Evolutionary conservation across 768 basidiomycete genomes (phyloP).

Genomic region (Calocera cornea): DNA sequence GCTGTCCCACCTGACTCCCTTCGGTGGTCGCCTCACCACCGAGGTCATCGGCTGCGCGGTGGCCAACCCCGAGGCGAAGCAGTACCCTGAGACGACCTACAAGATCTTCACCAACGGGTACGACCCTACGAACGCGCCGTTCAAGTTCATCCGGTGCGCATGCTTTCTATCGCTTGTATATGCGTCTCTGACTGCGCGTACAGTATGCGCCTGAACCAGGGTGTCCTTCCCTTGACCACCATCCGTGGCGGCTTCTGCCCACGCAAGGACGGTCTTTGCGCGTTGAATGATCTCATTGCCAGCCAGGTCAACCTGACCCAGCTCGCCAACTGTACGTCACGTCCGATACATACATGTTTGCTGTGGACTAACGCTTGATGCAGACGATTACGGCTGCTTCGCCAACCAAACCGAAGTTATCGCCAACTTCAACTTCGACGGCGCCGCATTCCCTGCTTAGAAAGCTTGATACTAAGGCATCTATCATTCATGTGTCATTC

Average conservation of each 20-base stretch:
- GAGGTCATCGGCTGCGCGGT: slow-evolving; percentile 6
- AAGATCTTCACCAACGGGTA: slow-evolving; percentile 4
- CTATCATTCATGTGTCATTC: too few relatives aligned
- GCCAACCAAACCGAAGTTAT: background rate
- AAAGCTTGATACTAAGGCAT: too few relatives aligned
- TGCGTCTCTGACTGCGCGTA: background rate
- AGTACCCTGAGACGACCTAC: background rate
- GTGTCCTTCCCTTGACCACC: background rate
- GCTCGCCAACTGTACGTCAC: background rate
- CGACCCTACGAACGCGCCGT: background rate
- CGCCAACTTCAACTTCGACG: background rate
- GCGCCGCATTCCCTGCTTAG: background rate
- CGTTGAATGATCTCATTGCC: background rate
- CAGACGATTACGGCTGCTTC: background rate
- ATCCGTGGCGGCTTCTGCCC: background rate
- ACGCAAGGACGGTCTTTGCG: background rate
- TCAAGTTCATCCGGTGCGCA: slow-evolving; percentile 3
- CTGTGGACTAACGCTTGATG: background rate
- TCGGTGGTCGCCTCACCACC: background rate
- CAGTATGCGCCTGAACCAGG: slow-evolving; percentile 1
- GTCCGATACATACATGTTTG: background rate
- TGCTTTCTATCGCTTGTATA: background rate
- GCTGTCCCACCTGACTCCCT: slow-evolving; percentile 5
- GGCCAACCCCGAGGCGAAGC: slow-evolving; percentile 1
- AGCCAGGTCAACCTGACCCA: background rate